A percentile compares a stretch with the other conserved stretches of the same genome.
These are phyloP conservation scores for Mycena alexandri DNA, from an alignment of 768 basidiomycete genomes.

Conservation along the genomic window DNA sequence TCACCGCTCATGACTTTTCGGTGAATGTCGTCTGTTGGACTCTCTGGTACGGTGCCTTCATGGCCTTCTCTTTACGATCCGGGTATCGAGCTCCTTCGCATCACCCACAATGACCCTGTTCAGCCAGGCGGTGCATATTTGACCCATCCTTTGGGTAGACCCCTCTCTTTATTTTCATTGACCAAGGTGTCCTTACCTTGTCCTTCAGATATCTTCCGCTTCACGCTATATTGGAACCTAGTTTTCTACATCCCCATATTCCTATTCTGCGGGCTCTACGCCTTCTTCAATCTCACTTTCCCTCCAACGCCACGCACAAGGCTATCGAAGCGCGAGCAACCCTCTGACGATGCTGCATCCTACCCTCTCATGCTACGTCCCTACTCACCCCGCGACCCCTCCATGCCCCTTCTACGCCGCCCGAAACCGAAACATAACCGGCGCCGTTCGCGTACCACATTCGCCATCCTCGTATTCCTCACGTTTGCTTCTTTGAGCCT, in stretches of 20 bases:
- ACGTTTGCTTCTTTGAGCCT: conserved; percentile 56
- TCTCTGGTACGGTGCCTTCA: conserved; percentile 39
- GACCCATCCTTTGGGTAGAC: conserved; percentile 53
- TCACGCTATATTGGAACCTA: conserved; percentile 67
- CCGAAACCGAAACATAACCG: conserved; percentile 47
- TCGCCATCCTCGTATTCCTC: conserved; percentile 60
- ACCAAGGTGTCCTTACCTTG: conserved; percentile 12
- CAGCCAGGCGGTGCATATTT: conserved; percentile 61
- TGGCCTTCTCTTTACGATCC: conserved; percentile 69
- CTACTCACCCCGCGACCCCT: conserved; percentile 30
- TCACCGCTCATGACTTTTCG: no score
- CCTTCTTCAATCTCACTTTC: conserved; percentile 66
- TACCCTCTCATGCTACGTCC: conserved; percentile 35
- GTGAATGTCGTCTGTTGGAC: conserved; percentile 34
- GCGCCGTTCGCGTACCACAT: conserved; percentile 60
- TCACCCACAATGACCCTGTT: conserved; percentile 53
- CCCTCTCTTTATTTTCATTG: background rate
- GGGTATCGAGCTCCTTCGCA: conserved; percentile 61
- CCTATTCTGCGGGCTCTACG: conserved; percentile 60
- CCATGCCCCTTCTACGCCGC: conserved; percentile 28
- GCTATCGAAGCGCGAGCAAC: conserved; percentile 17
- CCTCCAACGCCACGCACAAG: conserved; percentile 49
- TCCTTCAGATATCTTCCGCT: conserved; percentile 60
- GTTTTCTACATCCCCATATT: conserved; percentile 66
- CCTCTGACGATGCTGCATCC: conserved; percentile 13